Evolutionary conservation across 768 basidiomycete species (phyloP), one percentile per base, ranked within the genome.

Genomic region (Tulasnella sp.): DNA sequence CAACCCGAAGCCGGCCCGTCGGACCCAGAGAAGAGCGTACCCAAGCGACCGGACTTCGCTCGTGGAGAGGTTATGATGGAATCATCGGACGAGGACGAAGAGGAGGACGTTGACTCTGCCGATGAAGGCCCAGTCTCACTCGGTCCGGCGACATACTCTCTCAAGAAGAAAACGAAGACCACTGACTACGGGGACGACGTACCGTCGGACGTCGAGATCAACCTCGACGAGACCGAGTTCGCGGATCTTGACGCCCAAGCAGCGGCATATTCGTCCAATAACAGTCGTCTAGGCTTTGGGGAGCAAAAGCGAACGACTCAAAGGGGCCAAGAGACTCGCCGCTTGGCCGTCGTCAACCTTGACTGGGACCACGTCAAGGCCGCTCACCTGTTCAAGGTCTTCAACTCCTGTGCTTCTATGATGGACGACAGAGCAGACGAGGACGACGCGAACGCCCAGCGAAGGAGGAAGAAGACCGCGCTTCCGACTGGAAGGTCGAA

Each of bases 281-380:
- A 14, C 39, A 35, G 34, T 9, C 37, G 42, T 1, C 77, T 77
- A 4, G 73, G 72, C 4, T 79, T 75, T 12, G 81, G 82, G 1
- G 83, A 81, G 9, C 80, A 82, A 11, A 34, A 52, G n/a, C 37
- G 41, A 14, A 35, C 63, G 36, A 47, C 68, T 29, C 19, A 32
- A n/a, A 75, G 52, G 37, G 74, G 73, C 14, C 79, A 82, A 63
- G 79, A 77, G 11, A 94, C 94, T 1, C 84, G 82, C 70, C 85
- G 96, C 29, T 78, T 99, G 7, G 97, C 96, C 0, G 86, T 90
- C 62, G 96, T 98, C 75, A 98, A 98, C 79, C 86, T 98, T 67
- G 97, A 99, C 81, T 99, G 97, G 97, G 97, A 98, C 79, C 87
- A 98, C 80, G 88, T 98, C 67, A 90, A 90, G 71, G 94, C 96